These are phyloP conservation scores for Thermothielavioides terrestris DNA, from an alignment of 495 filamentous ascomycete genomes.

Conservation along the genomic window DNA sequence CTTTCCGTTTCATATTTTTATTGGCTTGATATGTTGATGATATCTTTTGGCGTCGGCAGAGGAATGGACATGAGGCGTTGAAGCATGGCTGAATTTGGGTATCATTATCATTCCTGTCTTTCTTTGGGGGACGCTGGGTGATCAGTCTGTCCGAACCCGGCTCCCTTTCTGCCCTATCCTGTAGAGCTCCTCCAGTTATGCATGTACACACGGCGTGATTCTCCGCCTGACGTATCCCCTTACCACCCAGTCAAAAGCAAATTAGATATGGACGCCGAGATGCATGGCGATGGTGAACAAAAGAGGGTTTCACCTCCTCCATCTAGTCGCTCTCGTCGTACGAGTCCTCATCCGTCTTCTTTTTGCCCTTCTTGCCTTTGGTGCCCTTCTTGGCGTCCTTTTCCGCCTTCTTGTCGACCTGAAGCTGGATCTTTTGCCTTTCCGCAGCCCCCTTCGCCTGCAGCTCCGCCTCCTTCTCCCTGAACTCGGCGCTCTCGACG, in stretches of 20 bases:
- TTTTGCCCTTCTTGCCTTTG: constrained; percentile 22
- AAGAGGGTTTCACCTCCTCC: no score
- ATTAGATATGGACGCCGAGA: no score
- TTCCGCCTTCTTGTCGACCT: constrained; percentile 53
- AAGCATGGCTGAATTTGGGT: constrained; percentile 1
- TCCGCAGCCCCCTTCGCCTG: constrained; percentile 56
- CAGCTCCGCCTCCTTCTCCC: constrained; percentile 48
- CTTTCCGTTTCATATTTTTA: no score
- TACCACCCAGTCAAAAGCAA: no score
- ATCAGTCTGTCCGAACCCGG: background rate
- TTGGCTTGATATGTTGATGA: no score
- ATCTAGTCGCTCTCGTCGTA: constrained; percentile 28
- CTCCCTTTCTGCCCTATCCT: background rate
- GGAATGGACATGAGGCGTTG: no score
- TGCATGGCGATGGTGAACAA: no score
- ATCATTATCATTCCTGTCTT: constrained; percentile 2
- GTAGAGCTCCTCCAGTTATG: background rate
- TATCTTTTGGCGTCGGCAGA: no score
- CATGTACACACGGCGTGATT: background rate
- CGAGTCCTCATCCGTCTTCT: constrained; percentile 30
- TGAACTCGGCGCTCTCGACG: constrained; percentile 59
- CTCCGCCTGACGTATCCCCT: no score
- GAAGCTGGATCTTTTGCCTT: constrained; percentile 63
- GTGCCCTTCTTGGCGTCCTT: constrained; percentile 47
- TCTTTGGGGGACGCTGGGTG: background rate